Percentiles rank a stretch among this genome's conserved stretches.
Evolutionary conservation across 225 moss, liverwort and hornwort species (phyloP).

Genomic region (Asterella californica): DNA sequence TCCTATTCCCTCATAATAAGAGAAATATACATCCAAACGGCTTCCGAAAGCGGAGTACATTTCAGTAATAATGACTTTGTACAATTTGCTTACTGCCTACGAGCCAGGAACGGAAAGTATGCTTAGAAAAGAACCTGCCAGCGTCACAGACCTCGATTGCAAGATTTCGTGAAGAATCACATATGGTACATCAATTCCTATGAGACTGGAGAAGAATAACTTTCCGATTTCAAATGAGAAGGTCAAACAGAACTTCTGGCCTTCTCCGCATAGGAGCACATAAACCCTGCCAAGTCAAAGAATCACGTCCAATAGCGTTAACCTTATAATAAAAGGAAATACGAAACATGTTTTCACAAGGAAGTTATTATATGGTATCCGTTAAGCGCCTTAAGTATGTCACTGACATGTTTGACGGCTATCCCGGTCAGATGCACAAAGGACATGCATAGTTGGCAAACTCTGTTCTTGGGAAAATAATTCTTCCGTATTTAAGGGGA

Average conservation of each 20-base stretch:
- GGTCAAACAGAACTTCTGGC: conserved; percentile 69
- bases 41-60: not conserved
- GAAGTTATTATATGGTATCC: not conserved
- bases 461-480: not conserved
- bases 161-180: not conserved
- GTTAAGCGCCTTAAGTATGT: not conserved
- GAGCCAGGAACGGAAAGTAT: not conserved
- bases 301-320: not conserved
- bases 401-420: not conserved
- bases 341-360: not conserved
- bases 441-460: not conserved
- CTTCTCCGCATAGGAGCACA: conserved; percentile 59
- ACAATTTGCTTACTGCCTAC: not conserved
- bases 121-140: not conserved
- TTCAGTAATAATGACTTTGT: not conserved
- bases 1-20: not conserved
- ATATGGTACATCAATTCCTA: not conserved
- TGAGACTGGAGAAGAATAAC: not conserved
- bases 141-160: not conserved
- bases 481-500: not conserved
- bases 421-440: not conserved
- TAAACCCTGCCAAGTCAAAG: conserved; percentile 42
- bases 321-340: not conserved
- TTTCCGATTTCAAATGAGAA: conserved; percentile 38
- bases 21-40: not conserved